Conservation (phyloP, 352 stramenopile genomes). For the Globisporangium ultimum region DNA sequence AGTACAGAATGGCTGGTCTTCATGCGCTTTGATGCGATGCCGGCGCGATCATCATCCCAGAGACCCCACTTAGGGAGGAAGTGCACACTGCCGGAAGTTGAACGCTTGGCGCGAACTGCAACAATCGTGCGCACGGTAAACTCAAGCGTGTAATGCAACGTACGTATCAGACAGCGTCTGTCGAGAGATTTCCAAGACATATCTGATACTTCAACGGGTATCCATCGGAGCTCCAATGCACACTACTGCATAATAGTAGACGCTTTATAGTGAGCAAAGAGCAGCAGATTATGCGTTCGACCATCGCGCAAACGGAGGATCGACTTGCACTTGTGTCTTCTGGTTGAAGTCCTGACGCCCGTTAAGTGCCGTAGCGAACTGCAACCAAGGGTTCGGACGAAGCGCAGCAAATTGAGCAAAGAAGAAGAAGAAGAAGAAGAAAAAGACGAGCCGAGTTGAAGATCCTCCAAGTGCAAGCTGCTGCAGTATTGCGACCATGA, state of each 20-base stretch:
- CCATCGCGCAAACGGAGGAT: too few species aligned
- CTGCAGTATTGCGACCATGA: not conserved
- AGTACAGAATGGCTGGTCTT: not conserved
- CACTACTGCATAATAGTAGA: too few species aligned
- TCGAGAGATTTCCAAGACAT: too few species aligned
- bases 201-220: too few species aligned
- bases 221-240: too few species aligned
- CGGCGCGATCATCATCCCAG: too few species aligned
- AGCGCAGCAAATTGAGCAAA: not conserved
- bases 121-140: not conserved
- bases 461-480: conserved; percentile 6
- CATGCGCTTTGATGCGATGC: not conserved
- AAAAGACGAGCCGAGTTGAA: conserved; percentile 7
- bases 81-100: not conserved
- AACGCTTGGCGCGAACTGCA: not conserved
- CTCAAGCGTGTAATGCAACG: not conserved
- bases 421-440: not conserved
- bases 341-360: not conserved
- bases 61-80: too few species aligned
- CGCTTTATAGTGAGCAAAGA: too few species aligned
- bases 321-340: too few species aligned
- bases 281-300: too few species aligned
- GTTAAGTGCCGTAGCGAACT: too few species aligned
- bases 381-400: not conserved
- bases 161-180: not conserved